These are phyloP conservation scores for Gymnopus androsaceus DNA, from an alignment of 1,284 basidiomycete genomes.

Conservation along the genomic window DNA sequence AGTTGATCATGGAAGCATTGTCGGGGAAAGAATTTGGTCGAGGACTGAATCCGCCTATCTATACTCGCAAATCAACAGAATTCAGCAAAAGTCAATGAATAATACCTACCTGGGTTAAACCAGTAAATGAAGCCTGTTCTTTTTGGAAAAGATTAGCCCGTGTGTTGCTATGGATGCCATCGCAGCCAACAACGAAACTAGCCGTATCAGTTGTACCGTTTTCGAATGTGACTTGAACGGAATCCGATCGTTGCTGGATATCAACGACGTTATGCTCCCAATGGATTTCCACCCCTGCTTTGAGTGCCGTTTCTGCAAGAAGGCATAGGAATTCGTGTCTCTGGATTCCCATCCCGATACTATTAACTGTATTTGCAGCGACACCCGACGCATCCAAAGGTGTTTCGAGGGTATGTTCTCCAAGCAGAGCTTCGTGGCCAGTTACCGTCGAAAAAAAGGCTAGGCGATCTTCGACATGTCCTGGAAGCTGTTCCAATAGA, in stretches of 20 bases:
- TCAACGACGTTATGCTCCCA: conserved; percentile 38
- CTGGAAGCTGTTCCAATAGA: conserved; percentile 35
- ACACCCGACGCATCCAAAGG: background rate
- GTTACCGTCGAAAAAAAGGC: conserved; percentile 33
- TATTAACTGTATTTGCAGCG: conserved; percentile 19
- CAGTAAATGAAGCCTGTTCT: conserved; percentile 39
- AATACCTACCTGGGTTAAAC: conserved; percentile 39
- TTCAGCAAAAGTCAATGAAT: background rate
- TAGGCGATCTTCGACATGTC: conserved; percentile 28
- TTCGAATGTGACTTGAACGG: conserved; percentile 38
- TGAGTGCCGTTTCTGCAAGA: conserved; percentile 35
- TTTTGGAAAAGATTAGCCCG: conserved; percentile 42
- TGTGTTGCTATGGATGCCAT: conserved; percentile 48
- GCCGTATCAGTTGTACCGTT: conserved; percentile 40
- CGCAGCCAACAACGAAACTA: conserved; percentile 47
- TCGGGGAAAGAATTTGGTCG: conserved; percentile 8
- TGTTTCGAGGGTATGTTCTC: conserved; percentile 22
- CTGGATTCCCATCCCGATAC: conserved; percentile 33
- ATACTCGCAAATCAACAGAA: background rate
- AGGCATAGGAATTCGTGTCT: conserved; percentile 35
- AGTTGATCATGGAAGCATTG: conserved; percentile 31
- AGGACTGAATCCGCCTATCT: conserved; percentile 15
- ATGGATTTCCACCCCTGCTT: conserved; percentile 37
- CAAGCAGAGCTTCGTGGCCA: conserved; percentile 34
- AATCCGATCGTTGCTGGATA: conserved; percentile 33